Conservation (phyloP, 257 asterid species). For the Fraxinus anomala region DNA sequence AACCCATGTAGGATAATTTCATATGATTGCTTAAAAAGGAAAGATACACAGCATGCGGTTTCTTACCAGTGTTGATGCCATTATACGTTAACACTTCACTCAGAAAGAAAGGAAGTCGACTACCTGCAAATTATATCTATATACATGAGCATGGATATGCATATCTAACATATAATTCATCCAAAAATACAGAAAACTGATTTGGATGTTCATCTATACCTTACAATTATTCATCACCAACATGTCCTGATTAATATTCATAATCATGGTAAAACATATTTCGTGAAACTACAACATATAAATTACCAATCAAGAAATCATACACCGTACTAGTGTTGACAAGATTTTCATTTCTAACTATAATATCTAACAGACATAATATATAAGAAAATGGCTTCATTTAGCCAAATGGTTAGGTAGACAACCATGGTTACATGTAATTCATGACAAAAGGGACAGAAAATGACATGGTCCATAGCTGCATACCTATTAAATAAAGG, state of each 20-base stretch:
- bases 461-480: neutral
- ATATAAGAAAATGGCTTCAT: neutral
- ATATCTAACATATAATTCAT: neutral
- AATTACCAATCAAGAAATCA: neutral
- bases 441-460: neutral
- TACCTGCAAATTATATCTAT: conserved; percentile 24
- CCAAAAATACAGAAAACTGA: neutral
- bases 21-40: neutral
- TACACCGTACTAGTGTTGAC: neutral
- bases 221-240: neutral
- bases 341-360: neutral
- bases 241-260: neutral
- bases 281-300: too few relatives aligned
- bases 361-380: neutral
- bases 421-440: neutral
- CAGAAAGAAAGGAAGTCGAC: conserved; percentile 19
- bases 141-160: neutral
- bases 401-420: neutral
- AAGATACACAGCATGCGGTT: neutral
- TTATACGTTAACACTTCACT: conserved; percentile 20
- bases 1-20: neutral
- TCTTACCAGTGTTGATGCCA: conserved; percentile 53
- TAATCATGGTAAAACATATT: too few relatives aligned
- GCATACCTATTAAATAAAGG: neutral
- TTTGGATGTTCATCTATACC: neutral